Evolutionary conservation across 352 stramenopile species (phyloP).

Genomic region (Globisporangium echinulatum): DNA sequence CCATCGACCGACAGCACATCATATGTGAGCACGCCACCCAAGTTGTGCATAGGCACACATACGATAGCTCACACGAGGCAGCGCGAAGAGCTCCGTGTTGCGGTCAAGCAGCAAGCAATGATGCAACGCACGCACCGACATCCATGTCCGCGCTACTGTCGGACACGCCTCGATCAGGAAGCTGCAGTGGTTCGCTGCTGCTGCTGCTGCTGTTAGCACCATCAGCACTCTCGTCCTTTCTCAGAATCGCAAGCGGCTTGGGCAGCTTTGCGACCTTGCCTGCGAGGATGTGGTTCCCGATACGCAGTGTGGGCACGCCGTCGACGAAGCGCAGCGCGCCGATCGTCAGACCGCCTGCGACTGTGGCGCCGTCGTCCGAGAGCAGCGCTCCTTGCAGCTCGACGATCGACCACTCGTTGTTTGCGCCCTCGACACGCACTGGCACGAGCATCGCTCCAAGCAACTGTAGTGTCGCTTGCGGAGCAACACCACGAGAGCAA

Average conservation of each 20-base stretch:
- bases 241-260: conserved; percentile 74
- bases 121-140: neutral
- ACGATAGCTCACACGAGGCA: neutral
- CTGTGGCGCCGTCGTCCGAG: conserved; percentile 15
- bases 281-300: conserved; percentile 77
- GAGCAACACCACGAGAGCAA: too few species aligned
- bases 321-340: conserved; percentile 60
- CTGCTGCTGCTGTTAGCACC: neutral
- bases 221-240: conserved; percentile 23
- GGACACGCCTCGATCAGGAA: neutral
- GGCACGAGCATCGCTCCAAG: conserved; percentile 50
- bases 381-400: conserved; percentile 81
- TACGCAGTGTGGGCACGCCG: conserved; percentile 67
- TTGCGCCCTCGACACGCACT: conserved; percentile 50
- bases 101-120: neutral
- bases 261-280: conserved; percentile 63
- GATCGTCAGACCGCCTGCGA: conserved; percentile 40
- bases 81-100: neutral
- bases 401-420: conserved; percentile 75
- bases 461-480: too few species aligned
- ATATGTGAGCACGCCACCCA: neutral
- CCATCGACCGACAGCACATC: too few species aligned
- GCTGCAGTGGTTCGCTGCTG: neutral
- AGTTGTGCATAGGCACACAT: neutral
- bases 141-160: neutral